Percentiles rank a stretch among this genome's conserved stretches.
Evolutionary conservation across 2,329 filamentous ascomycete genomes (phyloP).

Genomic region (Xylaria sp.): DNA sequence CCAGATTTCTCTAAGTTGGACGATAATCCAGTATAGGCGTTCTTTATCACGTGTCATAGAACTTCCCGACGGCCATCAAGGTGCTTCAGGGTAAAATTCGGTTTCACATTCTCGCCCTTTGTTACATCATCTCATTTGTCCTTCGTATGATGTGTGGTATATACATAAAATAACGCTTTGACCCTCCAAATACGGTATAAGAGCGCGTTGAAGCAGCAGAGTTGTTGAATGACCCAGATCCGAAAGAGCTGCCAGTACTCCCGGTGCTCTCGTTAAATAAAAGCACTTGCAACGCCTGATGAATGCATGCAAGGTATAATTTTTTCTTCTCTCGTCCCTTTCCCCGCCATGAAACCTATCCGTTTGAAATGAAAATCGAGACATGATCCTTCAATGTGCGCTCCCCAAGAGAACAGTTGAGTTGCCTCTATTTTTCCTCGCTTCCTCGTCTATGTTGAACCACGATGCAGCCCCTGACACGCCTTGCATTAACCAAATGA

Average conservation of each 20-base stretch:
- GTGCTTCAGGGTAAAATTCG: background rate
- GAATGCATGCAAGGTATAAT: slow-evolving; percentile 46
- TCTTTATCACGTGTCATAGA: background rate
- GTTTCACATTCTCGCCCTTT: background rate
- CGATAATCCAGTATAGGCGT: too few relatives aligned
- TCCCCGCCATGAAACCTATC: slow-evolving; percentile 25
- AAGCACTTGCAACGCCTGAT: slow-evolving; percentile 51
- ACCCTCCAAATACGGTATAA: slow-evolving; percentile 1
- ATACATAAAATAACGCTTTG: slow-evolving; percentile 25
- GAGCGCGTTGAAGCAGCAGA: slow-evolving; percentile 57
- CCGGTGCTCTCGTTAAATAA: slow-evolving; percentile 41
- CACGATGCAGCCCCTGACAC: slow-evolving; percentile 40
- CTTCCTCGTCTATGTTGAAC: slow-evolving; percentile 49
- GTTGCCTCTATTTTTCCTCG: slow-evolving; percentile 45
- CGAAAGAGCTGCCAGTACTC: slow-evolving; percentile 45
- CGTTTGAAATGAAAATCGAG: slow-evolving; percentile 38
- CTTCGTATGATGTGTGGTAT: slow-evolving; percentile 19
- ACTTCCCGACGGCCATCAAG: too few relatives aligned
- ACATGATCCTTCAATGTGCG: too few relatives aligned
- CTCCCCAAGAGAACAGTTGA: slow-evolving; percentile 49
- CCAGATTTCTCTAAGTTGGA: background rate
- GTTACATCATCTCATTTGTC: slow-evolving; percentile 9
- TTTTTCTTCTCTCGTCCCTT: slow-evolving; percentile 24
- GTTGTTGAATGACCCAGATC: slow-evolving; percentile 46
- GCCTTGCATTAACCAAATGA: slow-evolving; percentile 33